A percentile compares a stretch with the other conserved stretches of the same genome.
These are phyloP conservation scores for Spirogloea muscicola DNA, from an alignment of 139 green algal species.

Conservation along the genomic window DNA sequence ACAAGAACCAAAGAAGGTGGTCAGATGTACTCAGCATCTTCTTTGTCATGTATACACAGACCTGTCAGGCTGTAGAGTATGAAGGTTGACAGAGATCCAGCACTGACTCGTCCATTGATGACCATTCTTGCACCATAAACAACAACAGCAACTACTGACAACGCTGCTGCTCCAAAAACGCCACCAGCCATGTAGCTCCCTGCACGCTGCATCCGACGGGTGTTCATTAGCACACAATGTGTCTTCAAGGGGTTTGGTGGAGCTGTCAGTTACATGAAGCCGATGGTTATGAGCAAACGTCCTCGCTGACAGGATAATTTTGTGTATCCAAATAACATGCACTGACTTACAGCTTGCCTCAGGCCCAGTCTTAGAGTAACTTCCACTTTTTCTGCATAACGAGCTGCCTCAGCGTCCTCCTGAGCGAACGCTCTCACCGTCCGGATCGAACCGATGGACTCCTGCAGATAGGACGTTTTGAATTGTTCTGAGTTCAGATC, in stretches of 20 bases:
- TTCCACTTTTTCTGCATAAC: slow-evolving; percentile 23
- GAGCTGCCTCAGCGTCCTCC: slow-evolving; percentile 13
- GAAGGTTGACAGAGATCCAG: slow-evolving; percentile 28
- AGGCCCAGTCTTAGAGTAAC: slow-evolving; percentile 28
- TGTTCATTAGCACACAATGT: too few species aligned
- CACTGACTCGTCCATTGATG: slow-evolving; percentile 14
- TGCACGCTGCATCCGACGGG: neutral
- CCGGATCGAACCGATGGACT: slow-evolving; percentile 26
- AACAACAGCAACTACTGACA: slow-evolving; percentile 25
- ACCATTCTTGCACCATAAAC: slow-evolving; percentile 18
- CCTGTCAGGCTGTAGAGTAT: slow-evolving; percentile 37
- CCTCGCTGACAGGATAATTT: too few species aligned
- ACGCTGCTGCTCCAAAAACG: slow-evolving; percentile 17
- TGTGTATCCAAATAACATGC: neutral
- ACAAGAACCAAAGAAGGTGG: too few species aligned
- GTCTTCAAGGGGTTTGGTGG: too few species aligned
- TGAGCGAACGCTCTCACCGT: slow-evolving; percentile 36
- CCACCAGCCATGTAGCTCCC: slow-evolving; percentile 12
- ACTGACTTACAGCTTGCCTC: slow-evolving; percentile 9
- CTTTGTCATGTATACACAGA: neutral
- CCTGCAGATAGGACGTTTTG: slow-evolving; percentile 7
- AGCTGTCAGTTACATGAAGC: too few species aligned
- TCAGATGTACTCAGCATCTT: too few species aligned
- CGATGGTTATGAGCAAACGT: too few species aligned
- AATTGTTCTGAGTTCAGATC: too few species aligned